Percentiles rank a stretch among this genome's conserved stretches.
Conservation (phyloP, 805 yeast species). For the Zygotorulaspora florentina region DNA sequence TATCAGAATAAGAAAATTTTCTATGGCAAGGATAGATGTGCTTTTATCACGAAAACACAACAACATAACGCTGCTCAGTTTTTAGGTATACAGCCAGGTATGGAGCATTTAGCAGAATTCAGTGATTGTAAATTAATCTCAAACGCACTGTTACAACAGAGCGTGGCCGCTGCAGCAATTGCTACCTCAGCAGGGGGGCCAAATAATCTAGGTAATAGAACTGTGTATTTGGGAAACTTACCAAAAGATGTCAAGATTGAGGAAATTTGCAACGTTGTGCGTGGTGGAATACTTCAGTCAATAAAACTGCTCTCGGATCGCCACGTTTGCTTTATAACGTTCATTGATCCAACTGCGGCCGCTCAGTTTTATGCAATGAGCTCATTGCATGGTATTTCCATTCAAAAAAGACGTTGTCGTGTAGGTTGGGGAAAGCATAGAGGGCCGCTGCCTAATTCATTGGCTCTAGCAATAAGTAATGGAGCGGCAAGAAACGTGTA, state of each 20-base stretch:
- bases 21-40: slow-evolving; percentile 93
- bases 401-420: slow-evolving; percentile 80
- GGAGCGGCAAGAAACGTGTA: slow-evolving; percentile 95
- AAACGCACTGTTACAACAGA: slow-evolving; percentile 80
- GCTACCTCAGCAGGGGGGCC: slow-evolving; percentile 95
- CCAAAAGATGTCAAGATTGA: slow-evolving; percentile 86
- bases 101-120: slow-evolving; percentile 72
- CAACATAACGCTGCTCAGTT: slow-evolving; percentile 97
- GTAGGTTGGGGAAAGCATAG: slow-evolving; percentile 98
- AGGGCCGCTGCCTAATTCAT: slow-evolving; percentile 83
- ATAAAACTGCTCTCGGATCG: slow-evolving; percentile 77
- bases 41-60: slow-evolving; percentile 90
- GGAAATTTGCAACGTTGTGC: slow-evolving; percentile 91
- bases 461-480: slow-evolving; percentile 82
- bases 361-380: slow-evolving; percentile 96
- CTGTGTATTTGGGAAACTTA: slow-evolving; percentile 84
- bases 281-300: slow-evolving; percentile 89
- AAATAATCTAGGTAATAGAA: slow-evolving; percentile 85
- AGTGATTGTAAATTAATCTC: slow-evolving; percentile 58
- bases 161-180: slow-evolving; percentile 96
- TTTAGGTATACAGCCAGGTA: slow-evolving; percentile 84
- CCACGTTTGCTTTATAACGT: slow-evolving; percentile 91
- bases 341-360: slow-evolving; percentile 94
- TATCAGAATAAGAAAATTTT: slow-evolving; percentile 76
- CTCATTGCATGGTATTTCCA: slow-evolving; percentile 80